Base-by-base conservation (phyloP, 306 rosid species). In the Vigna mungo region DNA sequence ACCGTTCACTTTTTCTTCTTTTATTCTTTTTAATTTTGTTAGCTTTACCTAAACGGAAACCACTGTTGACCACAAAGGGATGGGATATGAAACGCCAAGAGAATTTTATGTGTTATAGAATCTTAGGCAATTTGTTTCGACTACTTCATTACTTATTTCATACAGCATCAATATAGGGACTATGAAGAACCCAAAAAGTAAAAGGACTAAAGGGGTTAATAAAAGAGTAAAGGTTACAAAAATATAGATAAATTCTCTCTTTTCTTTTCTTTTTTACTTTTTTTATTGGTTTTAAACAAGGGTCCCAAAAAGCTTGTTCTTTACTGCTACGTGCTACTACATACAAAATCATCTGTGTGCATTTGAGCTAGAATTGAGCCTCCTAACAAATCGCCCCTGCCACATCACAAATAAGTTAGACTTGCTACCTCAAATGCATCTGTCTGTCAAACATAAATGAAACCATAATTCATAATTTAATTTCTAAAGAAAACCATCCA, bases 381-480 rank as follows among this genome's bases (percentile, higher is more conserved):
- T 91, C 85, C 87, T 87, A 72, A 93, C 97, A 86, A 93, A 93
- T 59, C 93, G 86, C 9, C 98, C 96, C 98, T 93, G 96, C 81
- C 82, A 87, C 47, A 30, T 44, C 68, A 80, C 81, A 68, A 79
- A 82, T 77, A 78, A 80, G 20, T 21, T 65, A 39, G 20, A 66
- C 36, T 0, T 67, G 72, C 71, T 70, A 76, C 74, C 74, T 46
- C 80, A 48, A 25, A 25, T 25, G 27, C 27, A 39, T 37, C 61
- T 47, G 73, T 27, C 53, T 59, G 39, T 59, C 65, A 70, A 76
- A 43, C 74, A 76, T 30, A 53, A 68, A 5, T 32, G 39, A 74
- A 67, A 17, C 67, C 63, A 59, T 46, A 76, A 51, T 51, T 73
- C 68, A 53, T 18, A 68, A 13, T 74, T 41, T n/a, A 55, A 36